These are phyloP conservation scores for Alternaria sp. DNA, from an alignment of 2,329 filamentous ascomycete genomes.

Conservation along the genomic window DNA sequence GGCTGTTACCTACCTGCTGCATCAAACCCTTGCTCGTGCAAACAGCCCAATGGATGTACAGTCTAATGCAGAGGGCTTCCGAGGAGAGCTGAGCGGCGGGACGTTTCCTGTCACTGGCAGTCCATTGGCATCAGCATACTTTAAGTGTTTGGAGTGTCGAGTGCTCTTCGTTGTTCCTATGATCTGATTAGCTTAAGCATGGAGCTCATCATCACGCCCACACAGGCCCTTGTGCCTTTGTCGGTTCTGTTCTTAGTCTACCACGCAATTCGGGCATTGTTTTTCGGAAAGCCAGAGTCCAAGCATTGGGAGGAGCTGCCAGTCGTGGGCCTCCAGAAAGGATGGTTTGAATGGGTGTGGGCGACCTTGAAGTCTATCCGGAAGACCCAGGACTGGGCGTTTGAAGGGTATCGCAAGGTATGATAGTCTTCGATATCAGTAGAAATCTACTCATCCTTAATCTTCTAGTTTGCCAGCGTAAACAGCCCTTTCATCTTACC, in stretches of 20 bases:
- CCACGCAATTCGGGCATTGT: constrained; percentile 13
- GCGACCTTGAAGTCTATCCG: constrained; percentile 16
- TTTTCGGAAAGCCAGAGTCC: constrained; percentile 11
- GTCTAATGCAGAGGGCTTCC: background rate
- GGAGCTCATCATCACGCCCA: constrained; percentile 22
- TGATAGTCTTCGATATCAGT: background rate
- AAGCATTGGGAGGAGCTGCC: constrained; percentile 19
- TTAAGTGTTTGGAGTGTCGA: background rate
- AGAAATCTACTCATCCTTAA: background rate
- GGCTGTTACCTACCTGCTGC: background rate
- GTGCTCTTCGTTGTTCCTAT: background rate
- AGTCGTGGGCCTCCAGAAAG: constrained; percentile 12
- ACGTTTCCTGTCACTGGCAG: background rate
- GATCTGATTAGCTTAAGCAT: background rate
- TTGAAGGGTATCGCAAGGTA: constrained; percentile 22
- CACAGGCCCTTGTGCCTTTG: constrained; percentile 17
- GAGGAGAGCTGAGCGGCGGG: background rate
- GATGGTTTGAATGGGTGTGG: constrained; percentile 19
- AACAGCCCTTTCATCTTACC: constrained; percentile 19
- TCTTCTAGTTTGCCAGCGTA: constrained; percentile 5
- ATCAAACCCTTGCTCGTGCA: background rate
- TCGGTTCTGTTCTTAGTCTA: constrained; percentile 16
- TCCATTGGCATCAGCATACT: background rate
- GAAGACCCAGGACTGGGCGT: constrained; percentile 20
- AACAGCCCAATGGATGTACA: background rate